phyloP scores from a whole-genome alignment of 2,329 filamentous ascomycete species.

The Coniella vitis region DNA sequence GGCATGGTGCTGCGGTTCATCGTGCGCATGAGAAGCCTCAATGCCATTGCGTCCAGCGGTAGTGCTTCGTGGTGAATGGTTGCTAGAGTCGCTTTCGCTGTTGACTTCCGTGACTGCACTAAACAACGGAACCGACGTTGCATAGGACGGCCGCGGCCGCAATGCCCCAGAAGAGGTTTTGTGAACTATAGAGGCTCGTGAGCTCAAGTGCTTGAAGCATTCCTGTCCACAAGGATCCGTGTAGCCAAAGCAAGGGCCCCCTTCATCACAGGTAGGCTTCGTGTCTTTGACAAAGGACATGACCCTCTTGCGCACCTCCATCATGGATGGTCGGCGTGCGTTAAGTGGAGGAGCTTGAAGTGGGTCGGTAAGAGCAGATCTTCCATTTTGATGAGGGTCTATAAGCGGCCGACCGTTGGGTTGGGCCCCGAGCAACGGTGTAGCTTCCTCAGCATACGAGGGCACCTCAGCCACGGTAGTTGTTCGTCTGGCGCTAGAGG shows the following conservation, averaged over 20 bases:
- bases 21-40: constrained; percentile 2
- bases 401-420: constrained; percentile 21
- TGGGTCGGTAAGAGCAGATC: constrained; percentile 25
- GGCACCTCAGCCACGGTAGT: constrained; percentile 14
- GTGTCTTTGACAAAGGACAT: constrained; percentile 61
- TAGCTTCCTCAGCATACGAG: constrained; percentile 33
- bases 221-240: constrained; percentile 60
- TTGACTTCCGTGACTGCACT: constrained; percentile 26
- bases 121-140: constrained; percentile 29
- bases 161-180: constrained; percentile 29
- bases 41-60: background rate
- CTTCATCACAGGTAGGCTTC: constrained; percentile 55
- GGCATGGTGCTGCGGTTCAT: constrained; percentile 7
- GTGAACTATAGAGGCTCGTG: constrained; percentile 28
- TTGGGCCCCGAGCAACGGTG: constrained; percentile 36
- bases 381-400: constrained; percentile 23
- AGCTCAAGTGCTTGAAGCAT: constrained; percentile 53
- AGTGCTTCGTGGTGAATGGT: constrained; percentile 10
- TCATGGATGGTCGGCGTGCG: constrained; percentile 44
- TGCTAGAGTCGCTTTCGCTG: constrained; percentile 11
- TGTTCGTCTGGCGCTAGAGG: constrained; percentile 16
- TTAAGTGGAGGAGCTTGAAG: constrained; percentile 9
- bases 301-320: constrained; percentile 48
- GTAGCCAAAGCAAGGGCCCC: constrained; percentile 57
- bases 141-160: constrained; percentile 21